Evolutionary conservation across 2,329 filamentous ascomycete genomes (phyloP).

Genomic region (Diaporthe batatas): DNA sequence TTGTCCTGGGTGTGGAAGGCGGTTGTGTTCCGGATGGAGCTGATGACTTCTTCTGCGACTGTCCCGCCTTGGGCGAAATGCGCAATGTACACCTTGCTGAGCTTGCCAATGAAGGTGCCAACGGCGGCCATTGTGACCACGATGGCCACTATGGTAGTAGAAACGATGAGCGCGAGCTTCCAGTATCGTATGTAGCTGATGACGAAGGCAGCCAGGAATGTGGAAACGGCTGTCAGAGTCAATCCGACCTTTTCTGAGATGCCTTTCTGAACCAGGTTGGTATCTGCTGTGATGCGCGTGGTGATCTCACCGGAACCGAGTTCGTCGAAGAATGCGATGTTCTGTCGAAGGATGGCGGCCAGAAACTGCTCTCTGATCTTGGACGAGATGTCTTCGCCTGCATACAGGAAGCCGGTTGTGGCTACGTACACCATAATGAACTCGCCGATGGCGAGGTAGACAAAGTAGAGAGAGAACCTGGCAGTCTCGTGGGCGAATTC

Average conservation of each 20-base stretch:
- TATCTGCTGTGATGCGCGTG: constrained; percentile 93
- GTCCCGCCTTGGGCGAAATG: no score
- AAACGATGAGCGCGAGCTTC: no score
- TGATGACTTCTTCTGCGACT: no score
- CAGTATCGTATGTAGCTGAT: constrained; percentile 94
- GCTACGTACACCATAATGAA: constrained; percentile 83
- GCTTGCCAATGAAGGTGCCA: no score
- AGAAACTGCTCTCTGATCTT: constrained; percentile 89
- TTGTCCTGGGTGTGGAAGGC: no score
- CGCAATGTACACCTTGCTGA: no score
- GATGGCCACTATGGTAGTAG: no score
- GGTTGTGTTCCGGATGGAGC: no score
- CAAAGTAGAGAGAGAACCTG: no score
- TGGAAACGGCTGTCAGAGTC: constrained; percentile 81
- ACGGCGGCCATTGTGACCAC: no score
- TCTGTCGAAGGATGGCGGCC: constrained; percentile 85
- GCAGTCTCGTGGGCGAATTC: no score
- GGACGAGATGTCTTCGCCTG: constrained; percentile 81
- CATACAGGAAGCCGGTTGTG: constrained; percentile 92
- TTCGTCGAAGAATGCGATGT: constrained; percentile 94
- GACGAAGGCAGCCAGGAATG: constrained; percentile 89
- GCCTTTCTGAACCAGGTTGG: constrained; percentile 92
- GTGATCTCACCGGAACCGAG: constrained; percentile 93
- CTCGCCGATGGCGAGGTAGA: constrained; percentile 85
- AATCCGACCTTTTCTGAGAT: constrained; percentile 89